phyloP scores from a whole-genome alignment of 2,329 filamentous ascomycete genomes.

The Diaporthe velutina region DNA sequence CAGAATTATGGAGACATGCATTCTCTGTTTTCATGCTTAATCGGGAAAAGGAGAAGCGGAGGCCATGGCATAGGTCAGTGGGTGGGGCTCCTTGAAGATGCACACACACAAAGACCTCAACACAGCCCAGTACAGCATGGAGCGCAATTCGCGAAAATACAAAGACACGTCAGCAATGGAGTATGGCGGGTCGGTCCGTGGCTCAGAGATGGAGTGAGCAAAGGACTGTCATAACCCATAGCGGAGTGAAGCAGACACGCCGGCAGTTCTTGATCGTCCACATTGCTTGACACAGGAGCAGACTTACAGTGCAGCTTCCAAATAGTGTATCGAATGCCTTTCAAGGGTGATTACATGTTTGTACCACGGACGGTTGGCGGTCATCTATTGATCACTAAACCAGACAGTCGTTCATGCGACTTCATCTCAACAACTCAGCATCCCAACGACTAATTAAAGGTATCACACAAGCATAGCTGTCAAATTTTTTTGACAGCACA shows the following conservation, averaged over 20 bases:
- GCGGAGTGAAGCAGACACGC: not conserved
- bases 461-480: not conserved
- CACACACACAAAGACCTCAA: not conserved
- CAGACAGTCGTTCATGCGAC: not conserved
- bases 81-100: not conserved
- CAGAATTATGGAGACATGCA: not conserved
- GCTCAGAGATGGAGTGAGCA: not conserved
- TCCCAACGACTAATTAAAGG: not conserved
- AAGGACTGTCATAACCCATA: not conserved
- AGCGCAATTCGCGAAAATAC: not conserved
- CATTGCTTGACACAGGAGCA: not conserved
- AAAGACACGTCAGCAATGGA: not conserved
- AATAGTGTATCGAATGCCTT: not conserved
- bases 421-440: not conserved
- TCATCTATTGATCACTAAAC: not conserved
- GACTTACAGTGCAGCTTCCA: not conserved
- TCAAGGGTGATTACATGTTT: not conserved
- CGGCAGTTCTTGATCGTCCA: not conserved
- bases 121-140: not conserved
- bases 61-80: not conserved
- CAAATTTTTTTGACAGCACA: not conserved
- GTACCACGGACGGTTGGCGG: too few species aligned
- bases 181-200: not conserved
- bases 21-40: slow-evolving; percentile 6
- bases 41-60: not conserved